Conservation (phyloP, 2,329 filamentous ascomycete genomes). For the Pseudopithomyces chartarum region DNA sequence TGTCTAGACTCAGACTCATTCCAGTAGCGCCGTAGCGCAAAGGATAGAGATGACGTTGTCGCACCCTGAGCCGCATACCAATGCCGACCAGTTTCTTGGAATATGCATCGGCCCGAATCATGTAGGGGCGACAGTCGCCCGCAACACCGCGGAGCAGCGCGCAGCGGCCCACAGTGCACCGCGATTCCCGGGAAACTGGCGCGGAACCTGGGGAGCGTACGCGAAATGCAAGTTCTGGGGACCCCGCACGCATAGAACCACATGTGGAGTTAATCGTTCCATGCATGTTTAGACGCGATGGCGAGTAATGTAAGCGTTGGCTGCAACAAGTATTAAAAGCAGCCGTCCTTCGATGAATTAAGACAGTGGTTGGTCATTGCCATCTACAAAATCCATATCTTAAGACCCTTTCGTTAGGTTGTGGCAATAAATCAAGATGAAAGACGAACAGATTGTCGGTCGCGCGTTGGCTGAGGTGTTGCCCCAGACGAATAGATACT, state of each 20-base stretch:
- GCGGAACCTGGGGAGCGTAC: conserved; percentile 1
- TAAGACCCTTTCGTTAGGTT: not conserved
- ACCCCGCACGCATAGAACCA: not conserved
- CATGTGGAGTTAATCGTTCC: not conserved
- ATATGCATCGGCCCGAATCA: not conserved
- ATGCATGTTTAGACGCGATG: not conserved
- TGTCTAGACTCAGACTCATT: too few species aligned
- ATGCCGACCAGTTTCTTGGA: not conserved
- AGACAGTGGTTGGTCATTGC: not conserved
- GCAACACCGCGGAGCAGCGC: not conserved
- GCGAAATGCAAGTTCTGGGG: not conserved
- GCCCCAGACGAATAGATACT: conserved; percentile 48
- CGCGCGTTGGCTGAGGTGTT: conserved; percentile 43
- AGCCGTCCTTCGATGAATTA: not conserved
- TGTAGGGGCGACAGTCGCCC: conserved; percentile 5
- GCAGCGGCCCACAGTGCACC: conserved; percentile 5
- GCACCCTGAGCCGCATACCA: not conserved
- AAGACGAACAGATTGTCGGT: conserved; percentile 31
- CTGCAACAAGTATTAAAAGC: conserved; percentile 4
- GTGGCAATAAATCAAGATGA: conserved; percentile 7
- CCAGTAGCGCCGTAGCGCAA: too few species aligned
- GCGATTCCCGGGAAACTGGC: conserved; percentile 2
- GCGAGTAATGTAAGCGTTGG: conserved; percentile 1
- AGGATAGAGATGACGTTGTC: not conserved
- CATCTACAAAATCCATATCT: not conserved